phyloP scores from a whole-genome alignment of 2,329 filamentous ascomycete species.

The Diaporthe sp. region DNA sequence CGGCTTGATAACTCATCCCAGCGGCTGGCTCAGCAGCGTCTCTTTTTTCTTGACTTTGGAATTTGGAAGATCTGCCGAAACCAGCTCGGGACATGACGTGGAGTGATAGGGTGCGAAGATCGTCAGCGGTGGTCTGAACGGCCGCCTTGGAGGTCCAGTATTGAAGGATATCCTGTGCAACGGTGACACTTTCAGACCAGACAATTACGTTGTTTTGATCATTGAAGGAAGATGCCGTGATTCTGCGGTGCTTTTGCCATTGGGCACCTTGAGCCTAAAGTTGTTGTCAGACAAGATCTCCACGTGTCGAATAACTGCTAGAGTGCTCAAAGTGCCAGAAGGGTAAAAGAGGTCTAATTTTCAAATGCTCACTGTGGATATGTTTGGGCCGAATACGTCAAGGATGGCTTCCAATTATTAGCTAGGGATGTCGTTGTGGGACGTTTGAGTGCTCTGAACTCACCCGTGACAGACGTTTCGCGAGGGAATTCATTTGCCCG shows the following conservation, averaged over 20 bases:
- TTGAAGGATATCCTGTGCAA: background rate
- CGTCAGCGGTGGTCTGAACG: constrained; percentile 2
- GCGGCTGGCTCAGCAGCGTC: background rate
- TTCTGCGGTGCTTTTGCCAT: constrained; percentile 20
- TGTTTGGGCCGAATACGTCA: constrained; percentile 23
- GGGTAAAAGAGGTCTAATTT: background rate
- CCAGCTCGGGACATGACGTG: constrained; percentile 30
- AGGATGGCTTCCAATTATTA: background rate
- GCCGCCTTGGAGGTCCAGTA: constrained; percentile 7
- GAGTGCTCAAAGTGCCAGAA: background rate
- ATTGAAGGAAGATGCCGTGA: constrained; percentile 20
- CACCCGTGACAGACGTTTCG: constrained; percentile 20
- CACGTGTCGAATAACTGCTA: background rate
- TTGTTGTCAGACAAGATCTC: background rate
- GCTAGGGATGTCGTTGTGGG: background rate
- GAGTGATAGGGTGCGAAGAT: constrained; percentile 9
- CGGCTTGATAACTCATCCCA: constrained; percentile 40
- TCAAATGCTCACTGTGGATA: background rate
- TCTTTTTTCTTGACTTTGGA: background rate
- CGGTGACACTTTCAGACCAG: constrained; percentile 1
- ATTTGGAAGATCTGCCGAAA: constrained; percentile 27
- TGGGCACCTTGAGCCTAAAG: background rate
- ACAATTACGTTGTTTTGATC: constrained; percentile 26
- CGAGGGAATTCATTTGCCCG: constrained; percentile 4
- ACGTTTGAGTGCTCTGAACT: background rate